These are phyloP conservation scores for Aspergillus fumigatiaffinis DNA, from an alignment of 2,329 filamentous ascomycete genomes.

Conservation along the genomic window DNA sequence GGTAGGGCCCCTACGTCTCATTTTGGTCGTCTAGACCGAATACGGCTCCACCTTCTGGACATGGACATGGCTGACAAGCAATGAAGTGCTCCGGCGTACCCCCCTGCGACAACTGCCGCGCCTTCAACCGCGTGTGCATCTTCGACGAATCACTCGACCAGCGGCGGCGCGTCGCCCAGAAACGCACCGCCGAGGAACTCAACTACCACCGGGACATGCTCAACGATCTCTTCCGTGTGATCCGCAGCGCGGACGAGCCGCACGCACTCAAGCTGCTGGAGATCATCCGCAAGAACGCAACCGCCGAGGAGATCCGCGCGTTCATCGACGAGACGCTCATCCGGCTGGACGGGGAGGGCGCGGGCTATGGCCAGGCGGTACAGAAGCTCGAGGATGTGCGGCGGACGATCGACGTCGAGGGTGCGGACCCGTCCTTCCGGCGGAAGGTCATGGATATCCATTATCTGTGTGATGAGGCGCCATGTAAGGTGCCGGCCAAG, in stretches of 20 bases:
- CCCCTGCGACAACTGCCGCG: constrained; percentile 38
- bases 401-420: constrained; percentile 27
- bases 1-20: constrained; percentile 2
- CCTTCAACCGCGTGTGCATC: constrained; percentile 40
- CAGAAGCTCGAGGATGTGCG: constrained; percentile 27
- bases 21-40: too few relatives aligned
- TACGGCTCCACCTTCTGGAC: too few relatives aligned
- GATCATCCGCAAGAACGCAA: constrained; percentile 33
- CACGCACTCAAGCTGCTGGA: constrained; percentile 28
- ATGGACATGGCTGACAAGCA: not conserved
- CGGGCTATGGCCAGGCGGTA: constrained; percentile 6
- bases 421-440: constrained; percentile 28
- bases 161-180: constrained; percentile 37
- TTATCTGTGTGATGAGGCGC: constrained; percentile 35
- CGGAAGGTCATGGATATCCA: constrained; percentile 41
- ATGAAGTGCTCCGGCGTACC: constrained; percentile 36
- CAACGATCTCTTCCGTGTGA: constrained; percentile 32
- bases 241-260: constrained; percentile 30
- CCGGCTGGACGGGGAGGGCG: constrained; percentile 9
- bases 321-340: constrained; percentile 31
- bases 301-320: constrained; percentile 32
- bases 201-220: constrained; percentile 38
- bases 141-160: constrained; percentile 61
- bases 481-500: constrained; percentile 30
- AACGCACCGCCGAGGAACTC: constrained; percentile 39